Evolutionary conservation across 352 stramenopile species (phyloP), one percentile per base, ranked within the genome.

Genomic region (Globisporangium spinosum): DNA sequence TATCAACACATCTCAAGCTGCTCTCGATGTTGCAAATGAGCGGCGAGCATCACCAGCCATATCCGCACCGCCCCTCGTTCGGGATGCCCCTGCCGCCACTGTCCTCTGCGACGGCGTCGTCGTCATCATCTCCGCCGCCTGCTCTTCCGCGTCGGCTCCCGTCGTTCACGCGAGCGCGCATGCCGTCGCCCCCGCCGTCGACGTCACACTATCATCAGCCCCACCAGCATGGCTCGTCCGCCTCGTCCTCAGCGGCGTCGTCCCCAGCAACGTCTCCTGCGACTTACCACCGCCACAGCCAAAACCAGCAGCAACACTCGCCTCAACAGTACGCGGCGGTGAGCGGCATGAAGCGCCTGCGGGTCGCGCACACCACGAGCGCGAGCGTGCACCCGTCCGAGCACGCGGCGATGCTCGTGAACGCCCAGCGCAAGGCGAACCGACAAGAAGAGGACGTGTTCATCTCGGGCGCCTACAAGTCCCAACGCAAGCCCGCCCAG

Each of bases 401-500:
- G 43, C 35, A 34, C 34, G 7, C 34, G 3, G 12, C 35, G 29
- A 56, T 34, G 22, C 9, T 58, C 35, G 22, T 7, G 34, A 10
- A 29, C 62, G 9, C 22, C 6, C 34, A 43, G 34, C 25, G 23
- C 34, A 23, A 34, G 2, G 17, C 43, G 35, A 49, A 66, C 59
- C 51, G 13, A 40, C 17, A 58, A 12, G 58, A 80, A 43, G 64
- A 75, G 20, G 71, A 77, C 64, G 61, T 73, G 62, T 84, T 84
- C 69, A 65, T 84, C 70, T 66, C 55, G 0, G 73, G 73, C 7
- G 20, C 64, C 22, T 71, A 76, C 65, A 79, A 82, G 65, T 57
- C 60, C 10, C 64, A 65, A 40, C 77, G 77, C 62, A 78, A 75
- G 62, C 62, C 62, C 10, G 69, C 68, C 0, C 73, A 49, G n/a